A percentile compares a stretch with the other conserved stretches of the same genome.
These are phyloP conservation scores for Castanopsis chinensis DNA, from an alignment of 306 rosid genomes.

Conservation along the genomic window DNA sequence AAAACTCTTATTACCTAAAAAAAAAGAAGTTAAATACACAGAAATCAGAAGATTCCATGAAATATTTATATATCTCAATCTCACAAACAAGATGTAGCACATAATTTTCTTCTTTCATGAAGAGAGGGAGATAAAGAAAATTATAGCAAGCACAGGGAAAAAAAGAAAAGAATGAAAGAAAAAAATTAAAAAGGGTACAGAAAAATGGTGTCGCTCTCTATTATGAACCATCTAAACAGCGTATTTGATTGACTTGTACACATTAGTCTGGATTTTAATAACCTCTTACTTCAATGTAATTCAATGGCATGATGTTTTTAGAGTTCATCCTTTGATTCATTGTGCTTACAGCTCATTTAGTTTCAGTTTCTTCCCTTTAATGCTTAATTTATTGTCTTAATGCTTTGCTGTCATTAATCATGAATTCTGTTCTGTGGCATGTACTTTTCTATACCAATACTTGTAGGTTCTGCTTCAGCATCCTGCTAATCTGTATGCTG, in stretches of 20 bases:
- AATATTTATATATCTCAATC: background rate
- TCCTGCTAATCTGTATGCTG: constrained; percentile 94
- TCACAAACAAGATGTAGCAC: background rate
- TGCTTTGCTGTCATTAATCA: background rate
- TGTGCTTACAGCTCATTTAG: background rate
- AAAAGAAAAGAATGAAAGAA: background rate
- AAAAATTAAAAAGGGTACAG: background rate
- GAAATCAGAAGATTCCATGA: background rate
- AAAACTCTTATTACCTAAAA: too few relatives aligned
- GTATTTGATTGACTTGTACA: background rate
- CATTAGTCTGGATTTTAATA: background rate
- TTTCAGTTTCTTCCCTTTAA: background rate
- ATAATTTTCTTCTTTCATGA: background rate
- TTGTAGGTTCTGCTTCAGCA: constrained; percentile 86
- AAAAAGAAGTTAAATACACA: background rate
- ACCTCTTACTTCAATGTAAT: background rate
- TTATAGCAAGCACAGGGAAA: background rate
- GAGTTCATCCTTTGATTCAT: constrained; percentile 1
- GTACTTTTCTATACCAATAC: constrained; percentile 13
- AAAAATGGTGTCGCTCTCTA: background rate
- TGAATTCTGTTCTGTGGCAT: constrained; percentile 22
- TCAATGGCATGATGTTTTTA: background rate
- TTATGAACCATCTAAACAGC: background rate
- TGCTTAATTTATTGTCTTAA: background rate
- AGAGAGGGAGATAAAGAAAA: background rate